Percentiles rank a stretch among this genome's conserved stretches.
These are phyloP conservation scores for Plantago major DNA, from an alignment of 257 asterid genomes.

Conservation along the genomic window DNA sequence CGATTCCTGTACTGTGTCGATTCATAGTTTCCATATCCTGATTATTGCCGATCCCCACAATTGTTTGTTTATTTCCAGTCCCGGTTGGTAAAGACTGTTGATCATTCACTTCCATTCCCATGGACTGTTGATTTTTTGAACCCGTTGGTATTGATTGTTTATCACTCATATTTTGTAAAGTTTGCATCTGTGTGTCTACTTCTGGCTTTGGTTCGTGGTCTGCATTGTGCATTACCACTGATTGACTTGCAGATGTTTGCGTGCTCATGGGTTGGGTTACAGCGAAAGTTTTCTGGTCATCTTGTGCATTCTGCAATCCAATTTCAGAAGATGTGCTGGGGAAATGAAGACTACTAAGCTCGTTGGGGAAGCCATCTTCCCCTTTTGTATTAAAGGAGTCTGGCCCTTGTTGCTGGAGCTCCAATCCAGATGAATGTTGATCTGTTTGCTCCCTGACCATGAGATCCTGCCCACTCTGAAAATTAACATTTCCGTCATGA, in stretches of 20 bases:
- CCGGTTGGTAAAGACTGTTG: conserved; percentile 42
- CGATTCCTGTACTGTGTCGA: conserved; percentile 33
- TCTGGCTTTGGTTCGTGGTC: conserved; percentile 36
- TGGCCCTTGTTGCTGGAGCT: conserved; percentile 33
- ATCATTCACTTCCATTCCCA: conserved; percentile 35
- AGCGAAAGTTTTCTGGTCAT: conserved; percentile 31
- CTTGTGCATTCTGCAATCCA: conserved; percentile 28
- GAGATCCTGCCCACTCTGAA: conserved; percentile 43
- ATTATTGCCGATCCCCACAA: conserved; percentile 25
- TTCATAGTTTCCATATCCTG: conserved; percentile 26
- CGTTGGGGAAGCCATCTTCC: conserved; percentile 31
- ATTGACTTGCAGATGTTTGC: conserved; percentile 42
- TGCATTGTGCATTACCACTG: conserved; percentile 32
- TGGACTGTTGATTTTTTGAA: conserved; percentile 35
- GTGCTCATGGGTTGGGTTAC: conserved; percentile 35
- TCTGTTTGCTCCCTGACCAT: conserved; percentile 35
- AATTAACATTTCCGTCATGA: conserved; percentile 40
- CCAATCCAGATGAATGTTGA: conserved; percentile 40
- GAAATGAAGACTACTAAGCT: conserved; percentile 27
- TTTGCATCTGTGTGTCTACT: conserved; percentile 41
- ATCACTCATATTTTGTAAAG: conserved; percentile 38
- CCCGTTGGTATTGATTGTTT: conserved; percentile 36
- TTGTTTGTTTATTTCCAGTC: conserved; percentile 33
- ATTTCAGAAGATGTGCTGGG: conserved; percentile 31
- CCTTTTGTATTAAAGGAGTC: conserved; percentile 47